Conservation (phyloP, 805 yeast species). For the Candida morakotiae region DNA sequence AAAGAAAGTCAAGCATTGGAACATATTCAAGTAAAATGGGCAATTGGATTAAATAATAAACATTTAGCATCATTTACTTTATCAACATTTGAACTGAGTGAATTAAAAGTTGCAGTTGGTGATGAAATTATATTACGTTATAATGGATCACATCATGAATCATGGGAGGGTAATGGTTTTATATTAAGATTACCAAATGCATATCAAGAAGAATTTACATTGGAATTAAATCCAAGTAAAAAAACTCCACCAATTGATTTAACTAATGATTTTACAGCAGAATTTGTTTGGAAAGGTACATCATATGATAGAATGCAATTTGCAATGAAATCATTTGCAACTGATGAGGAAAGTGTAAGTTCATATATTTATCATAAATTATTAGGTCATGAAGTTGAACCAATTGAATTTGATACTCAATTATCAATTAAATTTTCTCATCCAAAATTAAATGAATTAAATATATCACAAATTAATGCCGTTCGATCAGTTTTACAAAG, state of each 20-base stretch:
- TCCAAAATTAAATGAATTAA: conserved; percentile 65
- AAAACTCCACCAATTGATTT: conserved; percentile 54
- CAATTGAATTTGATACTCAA: conserved; percentile 56
- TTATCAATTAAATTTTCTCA: conserved; percentile 61
- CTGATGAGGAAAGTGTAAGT: conserved; percentile 62
- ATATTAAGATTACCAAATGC: conserved; percentile 70
- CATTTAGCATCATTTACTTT: conserved; percentile 68
- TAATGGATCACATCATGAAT: conserved; percentile 49
- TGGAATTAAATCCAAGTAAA: conserved; percentile 54
- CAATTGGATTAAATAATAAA: conserved; percentile 56
- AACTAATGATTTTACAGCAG: conserved; percentile 70
- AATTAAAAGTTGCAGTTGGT: conserved; percentile 73
- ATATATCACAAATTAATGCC: conserved; percentile 76
- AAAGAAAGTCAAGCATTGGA: conserved; percentile 77
- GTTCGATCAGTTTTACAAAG: conserved; percentile 62
- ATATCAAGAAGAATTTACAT: conserved; percentile 61
- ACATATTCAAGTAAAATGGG: conserved; percentile 72
- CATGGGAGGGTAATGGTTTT: conserved; percentile 73
- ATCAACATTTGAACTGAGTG: conserved; percentile 62
- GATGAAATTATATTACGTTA: conserved; percentile 74
- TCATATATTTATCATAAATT: conserved; percentile 72
- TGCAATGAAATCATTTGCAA: conserved; percentile 71
- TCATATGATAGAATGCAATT: conserved; percentile 80
- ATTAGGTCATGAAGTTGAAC: conserved; percentile 73
- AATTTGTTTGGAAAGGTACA: conserved; percentile 85